A percentile compares a stretch with the other conserved stretches of the same genome.
Conservation (phyloP, 345 rosid species). For the Eucalyptus erythrocorys region DNA sequence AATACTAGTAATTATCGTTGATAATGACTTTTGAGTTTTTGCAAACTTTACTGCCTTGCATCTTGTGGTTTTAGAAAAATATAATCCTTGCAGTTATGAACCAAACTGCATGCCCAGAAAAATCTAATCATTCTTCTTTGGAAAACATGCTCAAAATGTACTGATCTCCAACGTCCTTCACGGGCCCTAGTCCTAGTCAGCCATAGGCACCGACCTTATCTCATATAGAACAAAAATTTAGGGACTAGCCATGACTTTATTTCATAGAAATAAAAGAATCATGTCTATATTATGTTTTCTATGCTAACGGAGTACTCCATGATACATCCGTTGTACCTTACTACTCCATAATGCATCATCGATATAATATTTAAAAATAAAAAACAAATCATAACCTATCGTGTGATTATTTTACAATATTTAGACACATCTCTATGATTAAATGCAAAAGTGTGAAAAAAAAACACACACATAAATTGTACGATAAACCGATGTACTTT, state of each 20-base stretch:
- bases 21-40: not conserved
- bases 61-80: not conserved
- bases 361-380: not conserved
- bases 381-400: fast-evolving
- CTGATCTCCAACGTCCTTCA: not conserved
- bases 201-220: not conserved
- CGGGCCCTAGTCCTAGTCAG: not conserved
- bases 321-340: not conserved
- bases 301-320: not conserved
- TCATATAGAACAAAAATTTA: not conserved
- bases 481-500: not conserved
- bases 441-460: not conserved
- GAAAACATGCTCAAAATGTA: not conserved
- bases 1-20: not conserved
- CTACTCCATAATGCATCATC: not conserved
- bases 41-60: not conserved
- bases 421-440: not conserved
- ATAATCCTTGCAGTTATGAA: not conserved
- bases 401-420: not conserved
- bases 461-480: not conserved
- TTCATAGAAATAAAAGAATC: not conserved
- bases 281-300: not conserved
- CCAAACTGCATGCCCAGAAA: not conserved
- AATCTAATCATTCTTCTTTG: not conserved
- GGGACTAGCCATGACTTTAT: not conserved